These are phyloP conservation scores for Pistacia atlantica DNA, from an alignment of 345 rosid genomes.

Conservation along the genomic window DNA sequence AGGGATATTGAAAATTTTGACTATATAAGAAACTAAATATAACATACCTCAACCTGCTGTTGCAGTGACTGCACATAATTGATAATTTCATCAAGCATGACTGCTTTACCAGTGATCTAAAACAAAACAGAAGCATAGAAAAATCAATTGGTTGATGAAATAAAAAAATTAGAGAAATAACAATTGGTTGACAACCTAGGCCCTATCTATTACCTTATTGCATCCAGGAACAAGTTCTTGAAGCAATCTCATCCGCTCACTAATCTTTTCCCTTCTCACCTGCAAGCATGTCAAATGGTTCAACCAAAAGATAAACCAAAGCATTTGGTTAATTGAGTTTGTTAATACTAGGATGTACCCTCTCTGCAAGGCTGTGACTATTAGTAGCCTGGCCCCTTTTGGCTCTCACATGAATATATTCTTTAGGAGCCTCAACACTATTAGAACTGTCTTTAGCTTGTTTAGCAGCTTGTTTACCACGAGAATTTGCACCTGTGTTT, in stretches of 20 bases:
- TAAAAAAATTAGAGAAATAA: neutral
- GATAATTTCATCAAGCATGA: slow-evolving; percentile 98
- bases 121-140: slow-evolving; percentile 23
- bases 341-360: slow-evolving; percentile 47
- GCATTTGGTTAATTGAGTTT: neutral
- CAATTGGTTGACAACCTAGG: neutral
- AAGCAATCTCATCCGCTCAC: slow-evolving; percentile 94
- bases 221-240: slow-evolving; percentile 99
- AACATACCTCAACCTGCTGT: slow-evolving; percentile 94
- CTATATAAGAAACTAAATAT: neutral
- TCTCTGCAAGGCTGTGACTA: slow-evolving; percentile 96
- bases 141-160: slow-evolving; percentile 11
- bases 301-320: slow-evolving; percentile 17
- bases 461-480: slow-evolving; percentile 30
- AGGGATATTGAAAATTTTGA: too few species aligned
- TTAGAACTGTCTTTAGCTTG: slow-evolving; percentile 65
- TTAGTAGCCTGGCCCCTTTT: slow-evolving; percentile 97
- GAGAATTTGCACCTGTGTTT: slow-evolving; percentile 38
- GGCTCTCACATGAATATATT: slow-evolving; percentile 91
- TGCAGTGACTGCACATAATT: slow-evolving; percentile 96
- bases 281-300: slow-evolving; percentile 30
- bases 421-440: slow-evolving; percentile 72
- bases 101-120: slow-evolving; percentile 97
- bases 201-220: slow-evolving; percentile 63
- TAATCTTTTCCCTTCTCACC: slow-evolving; percentile 98